Conservation (phyloP, 83 land plant genomes). For the Thuja plicata region DNA sequence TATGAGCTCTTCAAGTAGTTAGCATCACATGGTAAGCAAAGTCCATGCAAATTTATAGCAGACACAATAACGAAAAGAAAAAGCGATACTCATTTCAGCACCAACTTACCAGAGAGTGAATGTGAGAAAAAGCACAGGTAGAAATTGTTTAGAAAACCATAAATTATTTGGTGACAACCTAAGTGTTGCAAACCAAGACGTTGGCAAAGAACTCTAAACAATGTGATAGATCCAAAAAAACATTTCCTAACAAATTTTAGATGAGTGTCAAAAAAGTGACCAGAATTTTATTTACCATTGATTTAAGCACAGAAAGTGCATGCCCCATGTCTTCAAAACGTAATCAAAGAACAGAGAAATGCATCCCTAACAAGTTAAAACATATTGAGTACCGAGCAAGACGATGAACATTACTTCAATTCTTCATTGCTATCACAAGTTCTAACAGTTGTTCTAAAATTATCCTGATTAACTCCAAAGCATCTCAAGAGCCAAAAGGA, state of each 20-base stretch:
- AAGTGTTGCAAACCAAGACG: background rate
- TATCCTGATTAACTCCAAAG: background rate
- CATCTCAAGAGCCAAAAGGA: background rate
- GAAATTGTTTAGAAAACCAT: background rate
- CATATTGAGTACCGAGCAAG: background rate
- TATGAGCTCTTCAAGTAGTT: background rate
- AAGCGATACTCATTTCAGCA: background rate
- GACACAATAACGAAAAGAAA: background rate
- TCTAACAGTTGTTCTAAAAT: background rate
- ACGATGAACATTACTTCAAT: background rate
- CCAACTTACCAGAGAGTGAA: background rate
- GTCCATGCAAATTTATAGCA: background rate
- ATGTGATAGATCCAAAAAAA: background rate
- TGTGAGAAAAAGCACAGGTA: background rate
- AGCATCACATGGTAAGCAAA: background rate
- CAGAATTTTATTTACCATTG: background rate
- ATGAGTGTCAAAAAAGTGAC: background rate
- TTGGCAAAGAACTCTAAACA: background rate
- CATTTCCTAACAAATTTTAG: background rate
- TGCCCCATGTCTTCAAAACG: too few relatives aligned
- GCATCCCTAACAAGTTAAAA: background rate
- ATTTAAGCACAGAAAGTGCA: too few relatives aligned
- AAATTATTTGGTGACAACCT: background rate
- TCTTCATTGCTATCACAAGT: background rate
- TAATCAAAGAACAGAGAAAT: background rate